These are phyloP conservation scores for Leucocoprinus leucothites DNA, from an alignment of 768 basidiomycete species.

Conservation along the genomic window DNA sequence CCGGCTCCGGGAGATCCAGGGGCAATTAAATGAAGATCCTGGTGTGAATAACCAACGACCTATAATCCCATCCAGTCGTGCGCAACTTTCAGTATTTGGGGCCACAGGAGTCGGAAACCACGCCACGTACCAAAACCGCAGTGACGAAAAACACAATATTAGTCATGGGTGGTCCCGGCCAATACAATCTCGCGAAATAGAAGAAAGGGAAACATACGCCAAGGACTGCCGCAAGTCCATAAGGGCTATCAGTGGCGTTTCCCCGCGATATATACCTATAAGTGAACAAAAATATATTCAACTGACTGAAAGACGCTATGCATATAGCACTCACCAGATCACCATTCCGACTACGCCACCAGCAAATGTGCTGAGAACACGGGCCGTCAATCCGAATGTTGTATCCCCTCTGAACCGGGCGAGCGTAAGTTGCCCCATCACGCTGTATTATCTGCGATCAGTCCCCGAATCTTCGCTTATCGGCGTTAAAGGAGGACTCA, in stretches of 20 bases:
- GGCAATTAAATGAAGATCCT: slow-evolving; percentile 47
- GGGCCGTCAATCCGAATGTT: slow-evolving; percentile 56
- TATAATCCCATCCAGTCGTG: slow-evolving; percentile 19
- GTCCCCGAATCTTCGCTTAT: too few species aligned
- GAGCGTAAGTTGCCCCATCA: slow-evolving; percentile 75
- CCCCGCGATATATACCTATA: slow-evolving; percentile 71
- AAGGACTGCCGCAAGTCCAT: slow-evolving; percentile 66
- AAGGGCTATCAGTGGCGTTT: slow-evolving; percentile 54
- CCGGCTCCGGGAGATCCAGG: slow-evolving; percentile 57
- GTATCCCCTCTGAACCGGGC: slow-evolving; percentile 77
- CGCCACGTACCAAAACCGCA: slow-evolving; percentile 44
- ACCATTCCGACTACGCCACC: slow-evolving; percentile 61
- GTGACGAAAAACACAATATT: slow-evolving; percentile 70
- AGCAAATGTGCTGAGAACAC: slow-evolving; percentile 61
- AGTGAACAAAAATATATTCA: not conserved
- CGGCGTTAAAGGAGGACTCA: too few species aligned
- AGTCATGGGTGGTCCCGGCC: slow-evolving; percentile 71
- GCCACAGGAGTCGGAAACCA: not conserved
- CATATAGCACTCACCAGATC: slow-evolving; percentile 52
- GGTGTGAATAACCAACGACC: slow-evolving; percentile 76
- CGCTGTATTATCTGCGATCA: too few species aligned
- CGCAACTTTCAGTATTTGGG: not conserved
- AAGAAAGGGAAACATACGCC: slow-evolving; percentile 72
- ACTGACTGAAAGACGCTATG: not conserved
- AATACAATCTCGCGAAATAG: slow-evolving; percentile 69